Conservation (phyloP, 768 basidiomycete species). For the Trametes coccinea region DNA sequence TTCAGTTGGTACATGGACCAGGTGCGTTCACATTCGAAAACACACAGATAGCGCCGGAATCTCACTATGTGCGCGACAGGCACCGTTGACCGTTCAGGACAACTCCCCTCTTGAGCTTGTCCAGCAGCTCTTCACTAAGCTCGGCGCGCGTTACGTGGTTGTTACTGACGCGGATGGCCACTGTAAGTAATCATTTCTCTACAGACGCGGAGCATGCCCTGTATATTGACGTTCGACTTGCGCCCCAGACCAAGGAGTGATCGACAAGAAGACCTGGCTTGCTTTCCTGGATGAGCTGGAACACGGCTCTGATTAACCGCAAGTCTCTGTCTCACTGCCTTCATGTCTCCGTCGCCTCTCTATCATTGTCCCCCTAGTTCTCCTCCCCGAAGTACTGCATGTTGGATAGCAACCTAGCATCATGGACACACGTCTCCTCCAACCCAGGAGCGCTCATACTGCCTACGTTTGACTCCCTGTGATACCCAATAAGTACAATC, state of each 20-base stretch:
- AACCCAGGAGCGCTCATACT: background rate
- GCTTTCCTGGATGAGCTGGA: constrained; percentile 80
- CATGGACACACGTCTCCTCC: background rate
- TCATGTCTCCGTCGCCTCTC: no score
- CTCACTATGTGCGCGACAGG: constrained; percentile 42
- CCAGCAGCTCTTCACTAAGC: constrained; percentile 91
- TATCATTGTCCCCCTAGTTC: no score
- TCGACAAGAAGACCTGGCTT: constrained; percentile 95
- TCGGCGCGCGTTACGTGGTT: constrained; percentile 89
- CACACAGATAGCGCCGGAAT: background rate
- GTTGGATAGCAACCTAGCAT: background rate
- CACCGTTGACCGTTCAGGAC: constrained; percentile 81
- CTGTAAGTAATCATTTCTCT: constrained; percentile 50
- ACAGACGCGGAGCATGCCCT: background rate
- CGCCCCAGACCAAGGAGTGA: constrained; percentile 75
- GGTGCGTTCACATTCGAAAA: constrained; percentile 39
- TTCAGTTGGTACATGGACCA: constrained; percentile 91
- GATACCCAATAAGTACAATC: no score
- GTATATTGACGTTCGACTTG: background rate
- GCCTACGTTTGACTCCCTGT: background rate
- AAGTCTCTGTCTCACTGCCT: no score
- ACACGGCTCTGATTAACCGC: constrained; percentile 27
- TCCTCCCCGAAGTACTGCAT: no score
- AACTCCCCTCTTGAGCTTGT: constrained; percentile 90
- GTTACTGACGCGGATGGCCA: constrained; percentile 80